phyloP scores from a whole-genome alignment of 495 filamentous ascomycete genomes.

The Penicillium waksmanii region DNA sequence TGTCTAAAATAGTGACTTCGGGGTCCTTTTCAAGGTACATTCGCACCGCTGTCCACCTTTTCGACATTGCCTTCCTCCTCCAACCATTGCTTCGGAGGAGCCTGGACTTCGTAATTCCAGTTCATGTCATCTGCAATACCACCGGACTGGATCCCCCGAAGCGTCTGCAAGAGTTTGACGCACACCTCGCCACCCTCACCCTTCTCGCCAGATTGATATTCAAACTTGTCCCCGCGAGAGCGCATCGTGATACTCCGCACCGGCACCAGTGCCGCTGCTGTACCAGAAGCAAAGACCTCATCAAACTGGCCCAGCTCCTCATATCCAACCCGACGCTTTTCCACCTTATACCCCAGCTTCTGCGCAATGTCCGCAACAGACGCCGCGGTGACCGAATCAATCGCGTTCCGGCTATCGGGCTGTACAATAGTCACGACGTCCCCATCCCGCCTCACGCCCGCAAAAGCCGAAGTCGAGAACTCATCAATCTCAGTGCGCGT shows the following conservation, averaged over 20 bases:
- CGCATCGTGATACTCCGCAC: slow-evolving; percentile 83
- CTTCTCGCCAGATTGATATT: slow-evolving; percentile 60
- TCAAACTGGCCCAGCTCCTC: slow-evolving; percentile 75
- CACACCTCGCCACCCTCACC: slow-evolving; percentile 76
- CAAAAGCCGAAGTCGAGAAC: slow-evolving; percentile 86
- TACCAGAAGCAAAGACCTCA: slow-evolving; percentile 91
- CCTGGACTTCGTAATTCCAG: slow-evolving; percentile 59
- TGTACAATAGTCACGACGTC: slow-evolving; percentile 71
- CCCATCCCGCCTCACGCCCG: slow-evolving; percentile 64
- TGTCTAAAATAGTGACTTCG: too few relatives aligned
- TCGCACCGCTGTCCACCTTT: slow-evolving; percentile 26
- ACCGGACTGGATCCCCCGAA: slow-evolving; percentile 85
- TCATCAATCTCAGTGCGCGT: slow-evolving; percentile 82
- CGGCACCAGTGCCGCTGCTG: slow-evolving; percentile 88
- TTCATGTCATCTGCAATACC: slow-evolving; percentile 73
- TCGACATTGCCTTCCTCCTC: slow-evolving; percentile 27
- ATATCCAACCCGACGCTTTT: slow-evolving; percentile 60
- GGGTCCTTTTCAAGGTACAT: background rate
- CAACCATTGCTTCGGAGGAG: slow-evolving; percentile 39
- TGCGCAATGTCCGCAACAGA: slow-evolving; percentile 69
- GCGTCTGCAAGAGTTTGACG: slow-evolving; percentile 66
- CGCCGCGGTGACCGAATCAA: slow-evolving; percentile 78
- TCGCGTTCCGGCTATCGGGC: slow-evolving; percentile 79
- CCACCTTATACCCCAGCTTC: slow-evolving; percentile 68
- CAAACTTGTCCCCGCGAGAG: slow-evolving; percentile 66